Evolutionary conservation across 495 filamentous ascomycete species (phyloP), one percentile per base, ranked within the genome.

Genomic region (Tetracladium setigerum): DNA sequence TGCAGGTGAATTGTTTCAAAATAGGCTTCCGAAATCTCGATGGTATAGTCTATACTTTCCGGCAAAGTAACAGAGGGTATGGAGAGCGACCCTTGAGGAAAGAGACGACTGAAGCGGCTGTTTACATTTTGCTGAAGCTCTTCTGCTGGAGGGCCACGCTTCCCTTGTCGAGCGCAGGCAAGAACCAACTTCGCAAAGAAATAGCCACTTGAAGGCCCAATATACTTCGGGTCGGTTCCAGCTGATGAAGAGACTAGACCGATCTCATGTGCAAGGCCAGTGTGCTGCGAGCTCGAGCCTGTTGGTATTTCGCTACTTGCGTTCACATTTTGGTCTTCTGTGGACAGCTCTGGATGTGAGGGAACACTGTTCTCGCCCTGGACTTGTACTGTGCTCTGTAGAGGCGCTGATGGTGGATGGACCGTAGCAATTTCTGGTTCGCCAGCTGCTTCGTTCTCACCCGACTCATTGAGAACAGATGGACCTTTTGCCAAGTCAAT

Each of bases 131-230:
- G 22, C 7, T 27, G 22, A 7, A 27, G 22, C 7, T 27, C 22
- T 7, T 27, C 22, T 46, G 5, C 61, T 59, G 12, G 65, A 39
- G 44, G 30, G 38, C 31, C 27, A 22, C 45, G 37, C 52, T 30
- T 47, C 30, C 59, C 52, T 19, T 59, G 58, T 12, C 66, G 65
- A 45, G 65, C 52, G 27, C 51, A 67, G 0, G 65, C 63, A 35
- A 71, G 66, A 10, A 71, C 58, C 17, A 64, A 62, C 19, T 68
- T 69, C 16, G 66, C 67, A 24, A 71, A 62, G 40, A 67, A 70
- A 31, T 48, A 49, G 7, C 54, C 49, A 4, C 44, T 52, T 24
- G 49, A 52, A 11, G 54, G 54, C 10, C 54, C 54, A 16, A 56
- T 30, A 38, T 56, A 56, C 18, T 50, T 51, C 2, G 47, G 47